phyloP scores from a whole-genome alignment of 352 stramenopile genomes.

The Phytophthora podocarpi region DNA sequence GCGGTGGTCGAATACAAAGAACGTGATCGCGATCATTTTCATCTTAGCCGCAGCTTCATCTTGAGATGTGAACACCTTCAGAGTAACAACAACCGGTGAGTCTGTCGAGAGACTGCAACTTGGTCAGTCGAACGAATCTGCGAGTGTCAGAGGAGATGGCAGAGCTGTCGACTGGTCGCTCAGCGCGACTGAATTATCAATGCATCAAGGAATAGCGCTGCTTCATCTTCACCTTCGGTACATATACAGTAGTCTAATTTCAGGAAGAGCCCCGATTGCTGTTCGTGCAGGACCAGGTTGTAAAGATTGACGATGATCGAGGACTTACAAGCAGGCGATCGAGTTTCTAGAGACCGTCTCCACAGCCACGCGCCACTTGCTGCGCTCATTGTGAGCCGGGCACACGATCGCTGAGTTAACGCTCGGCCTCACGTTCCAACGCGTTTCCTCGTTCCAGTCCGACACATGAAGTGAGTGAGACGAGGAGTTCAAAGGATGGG shows the following conservation, averaged over 20 bases:
- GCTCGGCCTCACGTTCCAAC: constrained; percentile 5
- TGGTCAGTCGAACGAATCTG: constrained; percentile 6
- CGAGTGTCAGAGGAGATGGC: no score
- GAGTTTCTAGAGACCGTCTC: no score
- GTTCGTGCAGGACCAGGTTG: no score
- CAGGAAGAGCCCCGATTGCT: no score
- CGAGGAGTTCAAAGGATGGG: constrained; percentile 15
- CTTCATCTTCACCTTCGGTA: not conserved
- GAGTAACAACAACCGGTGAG: not conserved
- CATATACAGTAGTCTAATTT: no score
- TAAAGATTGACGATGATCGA: no score
- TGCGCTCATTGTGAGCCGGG: constrained; percentile 6
- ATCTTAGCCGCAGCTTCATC: constrained; percentile 22
- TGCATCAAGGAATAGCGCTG: constrained; percentile 5
- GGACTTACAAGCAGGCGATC: not conserved
- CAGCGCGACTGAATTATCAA: not conserved
- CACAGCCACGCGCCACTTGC: not conserved
- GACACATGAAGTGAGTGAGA: constrained; percentile 20
- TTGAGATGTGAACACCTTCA: constrained; percentile 12
- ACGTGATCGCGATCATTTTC: constrained; percentile 22
- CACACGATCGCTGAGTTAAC: constrained; percentile 2
- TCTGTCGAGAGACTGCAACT: constrained; percentile 13
- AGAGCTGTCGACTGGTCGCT: not conserved
- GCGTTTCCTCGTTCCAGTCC: constrained; percentile 13
- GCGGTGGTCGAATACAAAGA: constrained; percentile 22